Percentiles rank a stretch among this genome's conserved stretches.
phyloP scores from a whole-genome alignment of 2,329 filamentous ascomycete species.

The Alternaria triticimaculans region DNA sequence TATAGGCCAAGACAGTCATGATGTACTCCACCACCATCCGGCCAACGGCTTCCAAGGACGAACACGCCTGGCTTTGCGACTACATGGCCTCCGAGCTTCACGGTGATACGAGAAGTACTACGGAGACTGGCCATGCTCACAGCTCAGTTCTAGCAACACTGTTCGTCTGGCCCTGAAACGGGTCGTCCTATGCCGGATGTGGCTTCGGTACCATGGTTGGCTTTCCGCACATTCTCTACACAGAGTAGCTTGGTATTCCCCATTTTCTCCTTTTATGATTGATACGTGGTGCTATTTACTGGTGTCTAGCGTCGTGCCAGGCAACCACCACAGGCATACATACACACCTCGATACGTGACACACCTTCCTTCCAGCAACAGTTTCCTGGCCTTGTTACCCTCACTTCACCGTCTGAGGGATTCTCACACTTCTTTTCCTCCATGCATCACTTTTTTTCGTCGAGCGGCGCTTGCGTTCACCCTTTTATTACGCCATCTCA shows the following conservation, averaged over 20 bases:
- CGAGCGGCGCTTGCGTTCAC: background rate
- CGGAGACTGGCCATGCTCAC: constrained; percentile 11
- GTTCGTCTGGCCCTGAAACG: constrained; percentile 8
- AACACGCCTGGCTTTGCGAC: constrained; percentile 19
- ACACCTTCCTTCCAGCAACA: background rate
- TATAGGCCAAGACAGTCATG: constrained; percentile 29
- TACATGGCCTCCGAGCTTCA: constrained; percentile 5
- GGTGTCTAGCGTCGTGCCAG: constrained; percentile 25
- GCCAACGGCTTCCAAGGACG: constrained; percentile 18
- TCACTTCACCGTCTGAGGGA: background rate
- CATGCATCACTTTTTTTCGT: background rate
- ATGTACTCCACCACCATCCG: constrained; percentile 21
- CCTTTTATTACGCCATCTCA: background rate
- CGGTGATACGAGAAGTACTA: constrained; percentile 3
- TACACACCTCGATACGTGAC: constrained; percentile 3
- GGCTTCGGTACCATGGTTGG: constrained; percentile 29
- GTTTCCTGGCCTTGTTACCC: background rate
- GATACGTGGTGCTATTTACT: constrained; percentile 36
- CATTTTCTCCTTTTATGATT: constrained; percentile 25
- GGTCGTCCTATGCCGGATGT: constrained; percentile 21
- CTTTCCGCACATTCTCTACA: constrained; percentile 21
- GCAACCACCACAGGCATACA: constrained; percentile 1
- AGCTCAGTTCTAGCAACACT: constrained; percentile 11
- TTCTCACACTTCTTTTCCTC: background rate
- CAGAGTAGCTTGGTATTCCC: constrained; percentile 34